Percentiles rank a stretch among this genome's conserved stretches.
These are phyloP conservation scores for Colletotrichum neosansevieriae DNA, from an alignment of 2,329 filamentous ascomycete genomes.

Conservation along the genomic window DNA sequence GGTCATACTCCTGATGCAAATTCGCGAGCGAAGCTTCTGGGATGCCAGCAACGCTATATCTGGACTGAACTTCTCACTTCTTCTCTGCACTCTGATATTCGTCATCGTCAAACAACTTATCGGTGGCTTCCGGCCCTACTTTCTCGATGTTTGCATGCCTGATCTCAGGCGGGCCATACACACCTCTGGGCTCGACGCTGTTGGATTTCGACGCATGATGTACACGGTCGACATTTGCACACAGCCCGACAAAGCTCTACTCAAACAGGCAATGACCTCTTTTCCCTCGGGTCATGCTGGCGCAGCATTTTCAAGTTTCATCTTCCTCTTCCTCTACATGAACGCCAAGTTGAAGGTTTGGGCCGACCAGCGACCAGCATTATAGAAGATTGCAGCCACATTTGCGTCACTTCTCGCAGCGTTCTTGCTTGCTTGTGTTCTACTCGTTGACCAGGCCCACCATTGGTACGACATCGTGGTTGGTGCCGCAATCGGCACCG, in stretches of 20 bases:
- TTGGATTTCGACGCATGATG: slow-evolving; percentile 71
- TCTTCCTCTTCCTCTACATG: slow-evolving; percentile 75
- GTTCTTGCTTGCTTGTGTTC: slow-evolving; percentile 68
- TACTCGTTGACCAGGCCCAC: slow-evolving; percentile 75
- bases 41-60: slow-evolving; percentile 72
- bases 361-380: slow-evolving; percentile 72
- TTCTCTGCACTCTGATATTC: slow-evolving; percentile 72
- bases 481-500: slow-evolving; percentile 72
- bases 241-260: slow-evolving; percentile 60
- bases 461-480: slow-evolving; percentile 78
- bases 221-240: slow-evolving; percentile 74
- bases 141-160: slow-evolving; percentile 73
- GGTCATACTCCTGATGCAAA: slow-evolving; percentile 68
- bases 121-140: slow-evolving; percentile 73
- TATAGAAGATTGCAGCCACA: slow-evolving; percentile 74
- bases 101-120: slow-evolving; percentile 76
- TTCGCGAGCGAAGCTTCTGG: slow-evolving; percentile 68
- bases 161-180: slow-evolving; percentile 59
- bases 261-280: slow-evolving; percentile 72
- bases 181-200: slow-evolving; percentile 53
- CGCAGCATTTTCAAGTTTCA: slow-evolving; percentile 72
- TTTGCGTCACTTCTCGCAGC: slow-evolving; percentile 72
- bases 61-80: slow-evolving; percentile 70
- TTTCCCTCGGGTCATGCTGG: slow-evolving; percentile 78
- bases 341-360: slow-evolving; percentile 81